Conservation (phyloP, 371 early-diverging fungal genomes). For the Mucor velutinosus region DNA sequence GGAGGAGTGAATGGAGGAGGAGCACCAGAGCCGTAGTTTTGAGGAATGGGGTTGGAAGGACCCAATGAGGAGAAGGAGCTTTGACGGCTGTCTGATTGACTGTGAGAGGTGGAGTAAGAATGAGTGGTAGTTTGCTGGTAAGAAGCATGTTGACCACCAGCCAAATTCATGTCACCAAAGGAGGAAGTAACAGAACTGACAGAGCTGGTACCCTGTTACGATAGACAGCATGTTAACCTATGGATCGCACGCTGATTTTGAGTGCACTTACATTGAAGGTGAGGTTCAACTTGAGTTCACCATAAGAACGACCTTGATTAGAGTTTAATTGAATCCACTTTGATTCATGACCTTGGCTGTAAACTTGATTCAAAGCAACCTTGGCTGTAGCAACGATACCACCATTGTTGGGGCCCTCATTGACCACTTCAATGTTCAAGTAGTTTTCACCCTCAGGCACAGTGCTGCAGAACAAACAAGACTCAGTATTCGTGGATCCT, state of each 20-base stretch:
- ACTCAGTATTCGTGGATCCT: not conserved
- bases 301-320: constrained; percentile 7
- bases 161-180: constrained; percentile 23
- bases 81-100: constrained; percentile 24
- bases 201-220: constrained; percentile 16
- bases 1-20: constrained; percentile 31
- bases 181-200: constrained; percentile 19
- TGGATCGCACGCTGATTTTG: not conserved
- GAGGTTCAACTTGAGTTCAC: constrained; percentile 23
- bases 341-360: constrained; percentile 13
- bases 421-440: constrained; percentile 27
- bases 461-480: constrained; percentile 10
- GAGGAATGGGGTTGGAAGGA: constrained; percentile 30
- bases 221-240: not conserved
- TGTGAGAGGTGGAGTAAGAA: constrained; percentile 6
- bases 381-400: constrained; percentile 22
- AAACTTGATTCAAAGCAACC: constrained; percentile 13
- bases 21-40: constrained; percentile 27
- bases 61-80: constrained; percentile 24
- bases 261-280: constrained; percentile 19
- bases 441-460: constrained; percentile 20
- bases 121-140: constrained; percentile 17
- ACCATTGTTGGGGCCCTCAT: constrained; percentile 20
- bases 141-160: constrained; percentile 16
- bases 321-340: constrained; percentile 19